Base-by-base conservation (phyloP, 2,329 filamentous ascomycete species). In the Neobulgaria alba region DNA sequence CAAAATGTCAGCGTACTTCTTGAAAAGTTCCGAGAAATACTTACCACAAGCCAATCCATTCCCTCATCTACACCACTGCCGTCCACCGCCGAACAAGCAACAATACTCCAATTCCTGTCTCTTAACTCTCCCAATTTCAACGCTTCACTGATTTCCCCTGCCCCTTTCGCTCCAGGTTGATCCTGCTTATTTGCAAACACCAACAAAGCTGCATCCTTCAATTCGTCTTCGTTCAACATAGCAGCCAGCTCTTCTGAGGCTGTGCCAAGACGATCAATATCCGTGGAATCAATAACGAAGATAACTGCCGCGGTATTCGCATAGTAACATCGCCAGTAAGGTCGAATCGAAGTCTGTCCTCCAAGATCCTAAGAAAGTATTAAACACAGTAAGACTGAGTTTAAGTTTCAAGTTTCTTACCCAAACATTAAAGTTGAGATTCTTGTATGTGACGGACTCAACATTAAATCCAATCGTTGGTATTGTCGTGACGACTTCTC, bases 141-240 rank as follows among this genome's bases (percentile, higher is more conserved):
- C 36, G 89, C 90, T 67, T 96, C 90, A 41, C 86, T 94, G 50
- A 98, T 98, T 63, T 96, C 92, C 14, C 88, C 92, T 1, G 92
- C 92, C 2, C 90, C 92, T 67, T 95, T 94, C 36, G 92, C 90
- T 14, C 92, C 92, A 2, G 90, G 90, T 65, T 96, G 88, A 67
- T 98, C 92, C 65, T 98, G 92, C 70, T 98, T 98, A 69, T 98
- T 98, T 57, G 92, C 92, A 64, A 96, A 98, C 9, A 98, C 92
- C 40, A 98, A 68, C 40, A 98, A 69, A 16, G 88, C 81, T 10
- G 92, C 90, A 59, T 96, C 92, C 60, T 87, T 85, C 41, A 98
- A 74, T 65, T 98, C 90, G 51, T 96, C 92, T 66, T 98, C 92
- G 59, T 93, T 93, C 49, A 98, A 67, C 92, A 98, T 98, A 12